phyloP scores from a whole-genome alignment of 345 rosid genomes.

The Populus davidiana region DNA sequence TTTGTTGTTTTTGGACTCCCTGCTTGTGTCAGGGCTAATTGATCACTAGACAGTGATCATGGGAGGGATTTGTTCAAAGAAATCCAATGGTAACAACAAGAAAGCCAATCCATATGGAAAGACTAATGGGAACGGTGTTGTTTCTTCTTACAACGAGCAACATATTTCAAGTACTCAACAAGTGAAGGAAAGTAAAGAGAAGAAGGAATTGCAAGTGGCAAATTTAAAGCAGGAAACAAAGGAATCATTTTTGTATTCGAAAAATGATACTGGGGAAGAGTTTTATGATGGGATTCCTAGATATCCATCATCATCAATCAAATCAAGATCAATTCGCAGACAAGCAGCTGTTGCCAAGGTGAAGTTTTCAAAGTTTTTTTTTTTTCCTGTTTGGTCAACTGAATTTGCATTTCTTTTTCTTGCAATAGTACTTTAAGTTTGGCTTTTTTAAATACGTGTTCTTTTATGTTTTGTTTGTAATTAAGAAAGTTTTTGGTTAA shows the following conservation, averaged over 20 bases:
- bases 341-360: constrained; percentile 66
- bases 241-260: neutral
- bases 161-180: neutral
- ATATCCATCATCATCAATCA: constrained; percentile 23
- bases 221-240: neutral
- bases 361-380: neutral
- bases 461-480: neutral
- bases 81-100: neutral
- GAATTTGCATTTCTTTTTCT: neutral
- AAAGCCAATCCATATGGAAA: neutral
- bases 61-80: neutral
- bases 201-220: neutral
- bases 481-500: neutral
- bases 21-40: neutral
- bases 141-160: neutral
- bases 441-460: neutral
- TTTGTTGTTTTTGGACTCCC: neutral
- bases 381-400: neutral
- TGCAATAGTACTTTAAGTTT: neutral
- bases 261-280: constrained; percentile 23
- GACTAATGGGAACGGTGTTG: neutral
- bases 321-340: constrained; percentile 45
- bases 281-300: constrained; percentile 72
- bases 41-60: neutral
- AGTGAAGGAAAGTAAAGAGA: neutral